Base-by-base conservation (phyloP, 2,329 filamentous ascomycete genomes). In the Colletotrichum caudatum region DNA sequence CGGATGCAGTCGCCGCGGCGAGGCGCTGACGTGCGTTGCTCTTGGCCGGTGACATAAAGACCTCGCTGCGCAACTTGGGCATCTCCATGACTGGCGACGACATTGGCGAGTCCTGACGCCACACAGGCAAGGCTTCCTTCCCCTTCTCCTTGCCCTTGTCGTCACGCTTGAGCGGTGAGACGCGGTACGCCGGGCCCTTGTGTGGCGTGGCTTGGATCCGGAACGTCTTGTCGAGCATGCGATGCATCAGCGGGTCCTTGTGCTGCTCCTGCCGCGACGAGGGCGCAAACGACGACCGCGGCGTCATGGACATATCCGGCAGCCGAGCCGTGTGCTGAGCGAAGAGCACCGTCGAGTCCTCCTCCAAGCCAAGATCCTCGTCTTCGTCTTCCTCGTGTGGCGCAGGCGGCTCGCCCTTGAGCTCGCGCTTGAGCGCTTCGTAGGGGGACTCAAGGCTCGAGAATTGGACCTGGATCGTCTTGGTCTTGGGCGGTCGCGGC, bases 211-310 rank as follows among this genome's bases (percentile, higher is more conserved):
- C 94, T 81, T 97, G 94, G 33, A 99, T 87, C 41, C 95, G 93
- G 84, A 97, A 99, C 69, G 93, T 98, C 82, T 97, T 98, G 84
- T 98, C 95, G 6, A 97, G 89, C n/a, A 98, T 87, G 70, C 93
- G 93, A 80, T 98, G 95, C 51, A 99, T 87, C 11, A 98, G 86
- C 3, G 93, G 93, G 78, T 98, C 94, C 72, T 90, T 89, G 76
- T 84, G 77, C 29, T 77, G 76, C 63, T 85, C 78, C 46, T 88
- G 85, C 3, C 88, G 89, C 18, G 84, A 86, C 23, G 61, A n/a
- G 39, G 67, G 70, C 51, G 57, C 61, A 16, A 72, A 63, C 41
- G 66, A 58, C 12, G 70, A 66, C 61, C 85, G 84, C 18, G 89
- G 88, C n/a, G 87, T 90, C 84, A 90, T 88, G 33, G 88, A 89